Evolutionary conservation across 1,139 yeast genomes (phyloP), one percentile per base, ranked within the genome.

Genomic region (Hyphopichia burtonii): DNA sequence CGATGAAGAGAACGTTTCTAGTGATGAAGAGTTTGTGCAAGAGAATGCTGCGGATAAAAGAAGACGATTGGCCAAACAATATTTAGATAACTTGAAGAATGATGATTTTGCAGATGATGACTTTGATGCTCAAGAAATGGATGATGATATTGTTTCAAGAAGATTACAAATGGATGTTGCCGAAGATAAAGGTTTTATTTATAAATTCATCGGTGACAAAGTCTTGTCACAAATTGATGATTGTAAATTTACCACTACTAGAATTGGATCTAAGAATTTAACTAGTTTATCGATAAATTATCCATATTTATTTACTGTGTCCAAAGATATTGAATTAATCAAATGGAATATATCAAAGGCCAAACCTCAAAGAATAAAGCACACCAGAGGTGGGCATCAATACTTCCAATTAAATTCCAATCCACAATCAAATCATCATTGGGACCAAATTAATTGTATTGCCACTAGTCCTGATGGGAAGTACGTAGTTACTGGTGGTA

Each of bases 31-130:
- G 52, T 81, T 82, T 51, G 80, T 71, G 20, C 76, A 74, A 23
- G 99, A 93, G 62, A 82, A 80, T 40, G 95, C 91, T 17, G 95
- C 96, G 0, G 99, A 93, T 56, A 91, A 89, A 63, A 80, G 99
- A 65, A 80, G 98, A 66, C 74, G 98, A 56, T 71, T 93, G 49
- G 99, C 99, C 17, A 90, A 90, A 62, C 95, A 91, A 62, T 93
- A 93, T 63, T 71, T 93, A 51, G 93, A 86, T 37, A 87, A 87
- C 56, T 66, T 93, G 54, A 82, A 85, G 57, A 64, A 67, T 3
- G 87, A 82, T 48, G 69, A 68, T 35, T 51, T 62, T 15, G 74
- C 59, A 12, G 59, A 64, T 22, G 79, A 76, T 25, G 90, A 85
- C 35, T 89, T 89, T 54, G 95, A 89, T 68, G 97, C 98, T n/a